Percentiles rank a stretch among this genome's conserved stretches.
Evolutionary conservation across 495 filamentous ascomycete species (phyloP).

Genomic region (Xylaria palmicola): DNA sequence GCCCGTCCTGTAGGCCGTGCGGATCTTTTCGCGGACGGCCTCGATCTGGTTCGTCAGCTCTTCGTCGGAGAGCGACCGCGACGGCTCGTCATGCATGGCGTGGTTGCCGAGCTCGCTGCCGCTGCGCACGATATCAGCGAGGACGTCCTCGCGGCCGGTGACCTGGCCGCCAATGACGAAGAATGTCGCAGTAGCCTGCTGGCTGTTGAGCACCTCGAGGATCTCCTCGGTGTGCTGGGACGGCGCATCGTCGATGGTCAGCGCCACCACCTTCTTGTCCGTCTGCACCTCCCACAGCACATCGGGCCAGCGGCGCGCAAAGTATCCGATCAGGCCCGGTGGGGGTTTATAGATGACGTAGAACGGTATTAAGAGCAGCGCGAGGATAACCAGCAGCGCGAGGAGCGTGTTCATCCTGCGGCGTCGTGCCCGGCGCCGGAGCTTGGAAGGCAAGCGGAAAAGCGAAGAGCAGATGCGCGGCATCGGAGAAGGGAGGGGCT

Average conservation of each 20-base stretch:
- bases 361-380: constrained; percentile 55
- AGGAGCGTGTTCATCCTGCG: constrained; percentile 56
- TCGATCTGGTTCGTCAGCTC: constrained; percentile 45
- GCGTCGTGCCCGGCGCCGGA: constrained; percentile 55
- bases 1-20: constrained; percentile 50
- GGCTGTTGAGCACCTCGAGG: constrained; percentile 55
- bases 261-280: constrained; percentile 61
- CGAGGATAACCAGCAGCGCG: constrained; percentile 45
- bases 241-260: constrained; percentile 84
- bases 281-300: constrained; percentile 68
- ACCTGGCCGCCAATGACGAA: constrained; percentile 80
- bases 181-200: constrained; percentile 68
- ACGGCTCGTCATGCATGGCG: constrained; percentile 80
- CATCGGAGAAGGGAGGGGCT: constrained; percentile 23
- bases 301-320: constrained; percentile 69
- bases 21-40: constrained; percentile 50
- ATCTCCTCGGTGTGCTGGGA: constrained; percentile 72
- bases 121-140: constrained; percentile 59
- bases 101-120: constrained; percentile 81
- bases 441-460: constrained; percentile 49
- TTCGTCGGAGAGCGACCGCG: constrained; percentile 42
- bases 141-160: constrained; percentile 53
- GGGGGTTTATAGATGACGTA: constrained; percentile 76
- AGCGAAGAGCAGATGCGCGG: constrained; percentile 38
- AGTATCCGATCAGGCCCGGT: constrained; percentile 59